Conservation (phyloP, 2,329 filamentous ascomycete genomes). For the Lachnellula suecica region DNA sequence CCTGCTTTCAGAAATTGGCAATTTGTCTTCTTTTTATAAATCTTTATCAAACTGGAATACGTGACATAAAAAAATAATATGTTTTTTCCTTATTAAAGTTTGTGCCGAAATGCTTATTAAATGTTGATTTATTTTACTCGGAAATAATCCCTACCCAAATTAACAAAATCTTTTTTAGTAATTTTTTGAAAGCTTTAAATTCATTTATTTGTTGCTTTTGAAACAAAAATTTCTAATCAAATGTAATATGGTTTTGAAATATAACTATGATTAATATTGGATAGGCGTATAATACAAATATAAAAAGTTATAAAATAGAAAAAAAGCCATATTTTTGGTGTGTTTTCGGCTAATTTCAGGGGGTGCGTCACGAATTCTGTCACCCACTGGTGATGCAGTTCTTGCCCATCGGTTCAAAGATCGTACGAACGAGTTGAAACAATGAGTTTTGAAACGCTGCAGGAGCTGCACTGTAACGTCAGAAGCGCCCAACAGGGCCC, state of each 20-base stretch:
- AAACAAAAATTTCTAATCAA: background rate
- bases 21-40: background rate
- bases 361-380: background rate
- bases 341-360: background rate
- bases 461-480: too few relatives aligned
- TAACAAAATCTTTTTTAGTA: background rate
- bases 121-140: too few relatives aligned
- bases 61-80: background rate
- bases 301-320: background rate
- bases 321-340: background rate
- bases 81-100: background rate
- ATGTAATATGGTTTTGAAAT: background rate
- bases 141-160: background rate
- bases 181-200: background rate
- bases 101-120: background rate
- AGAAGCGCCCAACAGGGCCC: too few relatives aligned
- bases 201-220: background rate
- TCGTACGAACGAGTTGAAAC: too few relatives aligned
- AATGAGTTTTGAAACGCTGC: too few relatives aligned
- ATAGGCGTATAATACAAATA: background rate
- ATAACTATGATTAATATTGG: background rate
- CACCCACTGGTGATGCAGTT: background rate
- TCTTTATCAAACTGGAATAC: background rate
- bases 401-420: too few relatives aligned
- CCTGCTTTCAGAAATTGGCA: background rate